Evolutionary conservation across 192 early-diverging fungal genomes (phyloP).

Genomic region (Obelidium mucronatum): DNA sequence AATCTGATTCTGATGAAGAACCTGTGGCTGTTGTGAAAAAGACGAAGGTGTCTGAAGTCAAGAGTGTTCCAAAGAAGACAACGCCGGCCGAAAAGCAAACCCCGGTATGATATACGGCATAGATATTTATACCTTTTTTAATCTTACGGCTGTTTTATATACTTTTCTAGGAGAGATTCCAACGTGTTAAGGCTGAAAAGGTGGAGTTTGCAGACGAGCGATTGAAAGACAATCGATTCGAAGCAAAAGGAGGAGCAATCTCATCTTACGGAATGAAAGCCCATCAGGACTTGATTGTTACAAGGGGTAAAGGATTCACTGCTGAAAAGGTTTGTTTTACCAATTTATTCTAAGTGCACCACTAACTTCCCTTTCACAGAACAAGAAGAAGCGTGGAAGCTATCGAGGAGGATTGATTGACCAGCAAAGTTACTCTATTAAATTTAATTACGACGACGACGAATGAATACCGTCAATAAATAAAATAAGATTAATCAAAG

Average conservation of each 20-base stretch:
- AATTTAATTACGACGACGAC: constrained; percentile 67
- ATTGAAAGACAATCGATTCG: constrained; percentile 86
- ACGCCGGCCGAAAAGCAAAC: background rate
- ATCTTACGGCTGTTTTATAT: background rate
- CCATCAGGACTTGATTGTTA: constrained; percentile 89
- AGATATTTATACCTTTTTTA: too few species aligned
- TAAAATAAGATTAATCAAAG: background rate
- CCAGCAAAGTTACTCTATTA: constrained; percentile 85
- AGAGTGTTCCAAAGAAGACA: background rate
- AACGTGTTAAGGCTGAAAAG: constrained; percentile 81
- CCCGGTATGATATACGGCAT: too few species aligned
- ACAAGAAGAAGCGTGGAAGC: constrained; percentile 88
- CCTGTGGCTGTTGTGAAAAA: too few species aligned
- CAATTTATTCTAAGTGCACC: too few species aligned
- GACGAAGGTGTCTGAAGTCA: too few species aligned
- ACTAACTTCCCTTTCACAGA: constrained; percentile 8
- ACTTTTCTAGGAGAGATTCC: constrained; percentile 70
- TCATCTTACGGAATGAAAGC: constrained; percentile 90
- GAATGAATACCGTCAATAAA: background rate
- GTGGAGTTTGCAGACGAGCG: constrained; percentile 81
- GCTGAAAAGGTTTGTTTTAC: constrained; percentile 75
- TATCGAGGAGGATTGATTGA: constrained; percentile 94
- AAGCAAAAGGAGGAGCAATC: constrained; percentile 68
- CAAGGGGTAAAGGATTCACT: constrained; percentile 90
- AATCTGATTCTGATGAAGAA: background rate